These are phyloP conservation scores for Penicillium rolfsii DNA, from an alignment of 2,329 filamentous ascomycete genomes.

Conservation along the genomic window DNA sequence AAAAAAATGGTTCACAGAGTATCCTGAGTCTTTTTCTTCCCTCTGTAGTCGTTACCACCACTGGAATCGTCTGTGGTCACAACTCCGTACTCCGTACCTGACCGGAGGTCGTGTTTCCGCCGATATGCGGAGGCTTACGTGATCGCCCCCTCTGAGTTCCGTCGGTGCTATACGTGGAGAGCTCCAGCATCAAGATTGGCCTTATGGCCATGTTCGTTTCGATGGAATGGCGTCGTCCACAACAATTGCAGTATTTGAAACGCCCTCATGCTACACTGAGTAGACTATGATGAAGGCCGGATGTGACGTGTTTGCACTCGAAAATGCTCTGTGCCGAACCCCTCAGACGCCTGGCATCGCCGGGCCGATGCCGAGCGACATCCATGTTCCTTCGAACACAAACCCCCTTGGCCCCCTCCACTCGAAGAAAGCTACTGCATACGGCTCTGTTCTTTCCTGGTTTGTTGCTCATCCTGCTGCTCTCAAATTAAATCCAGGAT, in stretches of 20 bases:
- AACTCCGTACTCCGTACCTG: no score
- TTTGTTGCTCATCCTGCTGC: conserved; percentile 20
- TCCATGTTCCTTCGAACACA: not conserved
- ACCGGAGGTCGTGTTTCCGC: conserved; percentile 5
- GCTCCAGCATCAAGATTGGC: not conserved
- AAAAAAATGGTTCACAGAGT: no score
- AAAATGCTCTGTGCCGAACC: conserved; percentile 28
- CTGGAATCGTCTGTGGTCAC: no score
- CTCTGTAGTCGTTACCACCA: no score
- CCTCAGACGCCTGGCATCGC: conserved; percentile 9
- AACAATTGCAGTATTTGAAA: conserved; percentile 18
- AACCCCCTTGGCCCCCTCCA: conserved; percentile 4
- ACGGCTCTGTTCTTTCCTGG: conserved; percentile 56
- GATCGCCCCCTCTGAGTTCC: conserved; percentile 14
- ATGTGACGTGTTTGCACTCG: conserved; percentile 19
- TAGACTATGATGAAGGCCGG: conserved; percentile 23
- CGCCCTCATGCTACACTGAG: conserved; percentile 23
- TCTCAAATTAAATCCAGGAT: conserved; percentile 17
- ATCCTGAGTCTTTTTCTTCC: no score
- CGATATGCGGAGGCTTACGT: conserved; percentile 21
- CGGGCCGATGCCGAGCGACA: conserved; percentile 1
- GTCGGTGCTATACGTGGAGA: conserved; percentile 2
- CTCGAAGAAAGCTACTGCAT: conserved; percentile 31
- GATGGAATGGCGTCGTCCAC: not conserved
- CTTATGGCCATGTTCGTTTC: not conserved